Evolutionary conservation across 305 asterid genomes (phyloP).

Genomic region (Stenogyne calaminthoides): DNA sequence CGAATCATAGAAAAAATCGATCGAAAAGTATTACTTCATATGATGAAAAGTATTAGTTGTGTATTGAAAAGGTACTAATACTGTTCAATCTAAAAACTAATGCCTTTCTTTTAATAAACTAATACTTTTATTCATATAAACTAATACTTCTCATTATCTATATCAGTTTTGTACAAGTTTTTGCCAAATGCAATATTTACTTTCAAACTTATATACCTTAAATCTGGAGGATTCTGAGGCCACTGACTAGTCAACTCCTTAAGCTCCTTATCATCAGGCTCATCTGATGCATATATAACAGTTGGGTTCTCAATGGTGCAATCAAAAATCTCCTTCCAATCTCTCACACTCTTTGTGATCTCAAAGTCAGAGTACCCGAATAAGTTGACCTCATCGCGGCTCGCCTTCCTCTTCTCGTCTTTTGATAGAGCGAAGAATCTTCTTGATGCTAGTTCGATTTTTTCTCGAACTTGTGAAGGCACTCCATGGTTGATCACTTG

Average conservation of each 20-base stretch:
- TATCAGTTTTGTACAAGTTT: too few relatives aligned
- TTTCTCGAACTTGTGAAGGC: slow-evolving; percentile 41
- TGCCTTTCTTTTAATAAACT: too few relatives aligned
- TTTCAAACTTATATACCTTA: slow-evolving; percentile 42
- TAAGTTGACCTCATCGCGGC: slow-evolving; percentile 49
- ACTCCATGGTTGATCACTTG: slow-evolving; percentile 76
- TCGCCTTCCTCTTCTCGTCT: slow-evolving; percentile 62
- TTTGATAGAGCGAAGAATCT: slow-evolving; percentile 52
- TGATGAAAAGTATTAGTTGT: too few relatives aligned
- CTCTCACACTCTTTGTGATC: slow-evolving; percentile 67
- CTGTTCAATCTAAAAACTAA: too few relatives aligned
- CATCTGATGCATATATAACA: slow-evolving; percentile 50
- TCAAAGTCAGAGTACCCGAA: slow-evolving; percentile 69
- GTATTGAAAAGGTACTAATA: too few relatives aligned
- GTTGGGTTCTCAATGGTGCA: slow-evolving; percentile 52
- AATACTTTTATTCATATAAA: too few relatives aligned
- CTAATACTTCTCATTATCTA: too few relatives aligned
- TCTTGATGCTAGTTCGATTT: slow-evolving; percentile 45
- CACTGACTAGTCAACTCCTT: slow-evolving; percentile 51
- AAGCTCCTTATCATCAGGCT: slow-evolving; percentile 49
- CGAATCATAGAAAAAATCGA: too few relatives aligned
- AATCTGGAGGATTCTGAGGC: slow-evolving; percentile 62
- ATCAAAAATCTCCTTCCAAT: slow-evolving; percentile 84
- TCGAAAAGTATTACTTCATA: too few relatives aligned
- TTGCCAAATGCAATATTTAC: background rate